Evolutionary conservation across 2,329 filamentous ascomycete genomes (phyloP).

Genomic region (Talaromyces sp.): DNA sequence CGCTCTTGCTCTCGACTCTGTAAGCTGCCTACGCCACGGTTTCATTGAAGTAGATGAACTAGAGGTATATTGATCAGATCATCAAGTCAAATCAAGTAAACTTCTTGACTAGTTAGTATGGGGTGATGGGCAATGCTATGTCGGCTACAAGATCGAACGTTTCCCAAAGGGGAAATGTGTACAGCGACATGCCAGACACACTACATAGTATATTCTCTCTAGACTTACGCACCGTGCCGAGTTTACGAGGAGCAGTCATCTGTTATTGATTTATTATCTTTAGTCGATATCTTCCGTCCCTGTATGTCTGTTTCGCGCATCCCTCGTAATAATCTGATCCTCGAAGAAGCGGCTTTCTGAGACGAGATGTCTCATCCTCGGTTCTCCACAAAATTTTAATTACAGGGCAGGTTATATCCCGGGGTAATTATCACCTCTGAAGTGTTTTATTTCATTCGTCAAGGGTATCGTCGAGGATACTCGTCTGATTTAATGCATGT

Average conservation of each 20-base stretch:
- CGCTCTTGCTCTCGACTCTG: too few relatives aligned
- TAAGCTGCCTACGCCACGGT: not conserved
- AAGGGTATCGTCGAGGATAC: not conserved
- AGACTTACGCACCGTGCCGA: not conserved
- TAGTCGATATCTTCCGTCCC: not conserved
- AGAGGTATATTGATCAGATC: too few relatives aligned
- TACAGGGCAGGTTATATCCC: not conserved
- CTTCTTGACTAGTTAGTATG: not conserved
- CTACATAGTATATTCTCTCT: not conserved
- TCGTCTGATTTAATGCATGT: not conserved
- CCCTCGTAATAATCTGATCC: not conserved
- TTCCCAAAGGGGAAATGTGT: not conserved
- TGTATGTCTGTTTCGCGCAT: not conserved
- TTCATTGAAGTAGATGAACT: too few relatives aligned
- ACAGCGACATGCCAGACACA: not conserved
- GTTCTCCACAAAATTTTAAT: not conserved
- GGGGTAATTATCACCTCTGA: not conserved
- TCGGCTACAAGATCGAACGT: not conserved
- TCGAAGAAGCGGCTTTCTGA: not conserved
- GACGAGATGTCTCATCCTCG: not conserved
- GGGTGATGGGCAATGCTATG: not conserved
- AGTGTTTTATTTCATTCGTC: not conserved
- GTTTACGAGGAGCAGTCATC: not conserved
- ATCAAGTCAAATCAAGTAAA: not conserved
- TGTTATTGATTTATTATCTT: not conserved